A percentile compares a stretch with the other conserved stretches of the same genome.
phyloP scores from a whole-genome alignment of 306 rosid species.

The Biancaea sappan region DNA sequence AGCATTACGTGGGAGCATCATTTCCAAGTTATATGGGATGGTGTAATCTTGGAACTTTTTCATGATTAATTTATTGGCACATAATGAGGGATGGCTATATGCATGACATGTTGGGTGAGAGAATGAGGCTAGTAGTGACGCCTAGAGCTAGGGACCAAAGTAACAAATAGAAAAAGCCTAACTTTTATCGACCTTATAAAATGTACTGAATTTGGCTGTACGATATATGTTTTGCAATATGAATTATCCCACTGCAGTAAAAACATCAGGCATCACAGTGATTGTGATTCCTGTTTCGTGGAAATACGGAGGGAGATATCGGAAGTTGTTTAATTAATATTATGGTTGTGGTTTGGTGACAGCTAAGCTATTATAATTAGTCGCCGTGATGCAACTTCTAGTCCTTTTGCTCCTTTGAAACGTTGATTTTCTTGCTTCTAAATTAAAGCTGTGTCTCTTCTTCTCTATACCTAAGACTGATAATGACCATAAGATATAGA shows the following conservation, averaged over 20 bases:
- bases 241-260: neutral
- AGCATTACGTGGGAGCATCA: conserved; percentile 55
- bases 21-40: conserved; percentile 60
- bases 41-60: conserved; percentile 36
- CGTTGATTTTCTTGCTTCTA: conserved; percentile 23
- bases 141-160: conserved; percentile 28
- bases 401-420: conserved; percentile 35
- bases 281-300: neutral
- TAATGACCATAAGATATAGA: conserved; percentile 13
- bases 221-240: neutral
- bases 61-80: conserved; percentile 16
- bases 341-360: conserved; percentile 23
- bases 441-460: conserved; percentile 23
- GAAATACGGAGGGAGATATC: neutral
- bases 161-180: conserved; percentile 2
- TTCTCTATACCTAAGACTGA: conserved; percentile 19
- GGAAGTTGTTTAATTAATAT: neutral
- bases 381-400: conserved; percentile 10
- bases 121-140: conserved; percentile 31
- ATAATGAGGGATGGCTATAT: conserved; percentile 29
- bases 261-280: conserved; percentile 1
- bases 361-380: conserved; percentile 18
- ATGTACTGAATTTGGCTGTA: neutral
- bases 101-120: conserved; percentile 40
- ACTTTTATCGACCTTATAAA: conserved; percentile 19